Conservation (phyloP, 2,329 filamentous ascomycete species). For the Chaetomiaceae sp. region DNA sequence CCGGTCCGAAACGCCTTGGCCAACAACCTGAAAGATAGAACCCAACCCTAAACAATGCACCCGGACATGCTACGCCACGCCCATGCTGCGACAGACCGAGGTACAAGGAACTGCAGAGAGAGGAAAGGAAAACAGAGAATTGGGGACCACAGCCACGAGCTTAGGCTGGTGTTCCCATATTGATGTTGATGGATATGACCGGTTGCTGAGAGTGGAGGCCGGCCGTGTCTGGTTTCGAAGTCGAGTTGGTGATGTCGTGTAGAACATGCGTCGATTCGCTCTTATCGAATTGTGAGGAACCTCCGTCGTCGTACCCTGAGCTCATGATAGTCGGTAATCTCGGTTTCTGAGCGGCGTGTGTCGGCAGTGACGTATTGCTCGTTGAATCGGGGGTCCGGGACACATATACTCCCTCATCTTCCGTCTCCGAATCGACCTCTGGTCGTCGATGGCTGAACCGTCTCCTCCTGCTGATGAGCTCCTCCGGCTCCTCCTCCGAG, state of each 20-base stretch:
- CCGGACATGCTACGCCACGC: conserved; percentile 8
- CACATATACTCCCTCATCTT: conserved; percentile 27
- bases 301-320: conserved; percentile 31
- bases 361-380: conserved; percentile 28
- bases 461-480: conserved; percentile 14
- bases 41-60: conserved; percentile 5
- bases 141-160: neutral
- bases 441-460: conserved; percentile 20
- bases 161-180: neutral
- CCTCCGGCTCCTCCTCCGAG: conserved; percentile 27
- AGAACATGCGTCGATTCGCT: neutral
- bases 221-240: neutral
- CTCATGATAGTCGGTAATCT: conserved; percentile 46
- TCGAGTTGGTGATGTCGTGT: neutral
- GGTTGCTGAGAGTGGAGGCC: neutral
- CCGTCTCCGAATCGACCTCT: conserved; percentile 26
- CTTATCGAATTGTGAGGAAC: neutral
- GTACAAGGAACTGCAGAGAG: neutral
- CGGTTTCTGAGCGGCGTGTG: conserved; percentile 39
- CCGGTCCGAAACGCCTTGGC: conserved; percentile 11
- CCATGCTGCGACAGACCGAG: conserved; percentile 11
- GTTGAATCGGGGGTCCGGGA: conserved; percentile 23
- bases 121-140: neutral
- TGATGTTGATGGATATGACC: too few species aligned
- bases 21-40: neutral